Evolutionary conservation across 371 early-diverging fungal species (phyloP).

Genomic region (Basidiobolus meristosporus): DNA sequence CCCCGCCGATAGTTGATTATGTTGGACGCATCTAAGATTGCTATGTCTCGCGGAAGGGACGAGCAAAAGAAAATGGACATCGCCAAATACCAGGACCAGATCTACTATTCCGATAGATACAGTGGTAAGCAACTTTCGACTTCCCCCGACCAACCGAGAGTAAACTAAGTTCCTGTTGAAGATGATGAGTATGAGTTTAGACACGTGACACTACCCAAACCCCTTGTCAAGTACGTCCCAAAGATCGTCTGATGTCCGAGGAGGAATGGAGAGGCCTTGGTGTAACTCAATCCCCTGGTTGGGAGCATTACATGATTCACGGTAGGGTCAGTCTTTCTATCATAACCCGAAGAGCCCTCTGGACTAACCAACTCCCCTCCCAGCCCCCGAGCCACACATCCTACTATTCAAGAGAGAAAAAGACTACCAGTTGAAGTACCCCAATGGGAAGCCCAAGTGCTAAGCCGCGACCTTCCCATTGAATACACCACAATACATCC

Average conservation of each 20-base stretch:
- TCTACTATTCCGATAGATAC: slow-evolving; percentile 42
- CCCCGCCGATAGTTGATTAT: too few relatives aligned
- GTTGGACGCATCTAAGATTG: too few relatives aligned
- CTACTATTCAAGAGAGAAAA: slow-evolving; percentile 60
- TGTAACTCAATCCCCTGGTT: slow-evolving; percentile 61
- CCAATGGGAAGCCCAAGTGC: slow-evolving; percentile 2
- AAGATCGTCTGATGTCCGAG: slow-evolving; percentile 30
- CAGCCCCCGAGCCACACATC: slow-evolving; percentile 71
- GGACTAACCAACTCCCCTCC: neutral
- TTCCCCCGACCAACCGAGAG: neutral
- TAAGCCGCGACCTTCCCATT: too few relatives aligned
- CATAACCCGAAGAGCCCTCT: neutral
- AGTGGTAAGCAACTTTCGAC: slow-evolving; percentile 10
- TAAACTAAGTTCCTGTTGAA: neutral
- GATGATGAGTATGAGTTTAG: slow-evolving; percentile 18
- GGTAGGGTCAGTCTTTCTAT: too few relatives aligned
- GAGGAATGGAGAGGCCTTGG: slow-evolving; percentile 63
- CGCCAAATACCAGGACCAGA: slow-evolving; percentile 17
- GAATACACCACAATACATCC: too few relatives aligned
- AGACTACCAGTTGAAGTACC: slow-evolving; percentile 34
- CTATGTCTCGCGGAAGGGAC: too few relatives aligned
- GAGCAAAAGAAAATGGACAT: slow-evolving; percentile 22
- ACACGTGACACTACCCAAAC: slow-evolving; percentile 54
- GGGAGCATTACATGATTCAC: slow-evolving; percentile 75
- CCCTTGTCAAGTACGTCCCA: slow-evolving; percentile 37